Evolutionary conservation across 192 early-diverging fungal genomes (phyloP), one percentile per base, ranked within the genome.

Genomic region (Rhizoclosmatium globosum): DNA sequence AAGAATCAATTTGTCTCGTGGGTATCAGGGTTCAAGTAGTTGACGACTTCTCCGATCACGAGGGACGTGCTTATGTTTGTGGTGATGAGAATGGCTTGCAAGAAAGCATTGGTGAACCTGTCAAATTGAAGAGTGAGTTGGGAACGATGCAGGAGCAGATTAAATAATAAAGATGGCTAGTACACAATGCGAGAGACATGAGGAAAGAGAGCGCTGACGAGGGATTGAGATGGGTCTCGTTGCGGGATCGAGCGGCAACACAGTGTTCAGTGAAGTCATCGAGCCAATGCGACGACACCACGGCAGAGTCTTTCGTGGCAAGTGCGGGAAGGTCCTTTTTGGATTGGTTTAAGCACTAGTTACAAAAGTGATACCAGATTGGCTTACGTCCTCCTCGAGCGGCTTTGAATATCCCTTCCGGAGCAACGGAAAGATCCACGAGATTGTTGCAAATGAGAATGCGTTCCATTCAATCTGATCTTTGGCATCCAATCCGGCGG

Each of bases 381-480:
- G 31, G 31, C 31, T 31, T 31, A 31, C 31, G 31, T 31, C 31
- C 31, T 79, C 78, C 13, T 19, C 41, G 2, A 79, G 43, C 0
- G 78, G 70, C 58, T 74, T 72, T 47, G 72, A 62, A 7, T 23
- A 39, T 41, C 78, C 78, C 43, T 42, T 13, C n/a, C 15, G 13
- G 1, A 79, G 71, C n/a, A 79, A 46, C 60, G 69, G 68, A 64
- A 47, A 57, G n/a, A 79, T 64, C 78, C 78, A 79, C 38, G 69
- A 61, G 19, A 79, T 61, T 48, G 78, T 79, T 39, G 78, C 21
- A 57, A 79, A 79, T 13, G 61, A 73, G n/a, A 71, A 41, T 9
- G 61, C n/a, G 44, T 79, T 79, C 78, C 78, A 74, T 15, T 6
- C 4, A 21, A 72, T 58, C 31, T 31, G 31, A 31, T 31, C 31